Evolutionary conservation across 2,329 filamentous ascomycete species (phyloP).

Genomic region (Fusarium succisae): DNA sequence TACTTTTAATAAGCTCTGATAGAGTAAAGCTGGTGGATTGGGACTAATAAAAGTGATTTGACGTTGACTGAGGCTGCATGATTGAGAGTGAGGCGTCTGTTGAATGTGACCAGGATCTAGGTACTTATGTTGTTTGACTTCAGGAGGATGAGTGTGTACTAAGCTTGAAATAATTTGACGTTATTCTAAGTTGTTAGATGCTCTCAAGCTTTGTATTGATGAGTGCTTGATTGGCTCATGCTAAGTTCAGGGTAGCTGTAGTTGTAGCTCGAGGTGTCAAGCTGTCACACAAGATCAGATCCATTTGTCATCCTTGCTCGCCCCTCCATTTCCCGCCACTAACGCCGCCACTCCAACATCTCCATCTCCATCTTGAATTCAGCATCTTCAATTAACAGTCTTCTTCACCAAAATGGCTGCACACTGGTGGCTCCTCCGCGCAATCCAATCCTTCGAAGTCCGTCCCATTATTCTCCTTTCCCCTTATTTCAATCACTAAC

Average conservation of each 20-base stretch:
- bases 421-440: constrained; percentile 47
- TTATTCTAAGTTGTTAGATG: not conserved
- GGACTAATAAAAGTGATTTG: constrained; percentile 11
- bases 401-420: constrained; percentile 43
- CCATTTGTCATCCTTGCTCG: constrained; percentile 27
- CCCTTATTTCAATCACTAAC: constrained; percentile 35
- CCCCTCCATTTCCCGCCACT: constrained; percentile 13
- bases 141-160: not conserved
- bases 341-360: not conserved
- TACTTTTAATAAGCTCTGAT: constrained; percentile 24
- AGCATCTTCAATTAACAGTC: not conserved
- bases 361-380: not conserved
- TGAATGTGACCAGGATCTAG: not conserved
- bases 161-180: not conserved
- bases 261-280: not conserved
- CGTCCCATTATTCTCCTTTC: no score
- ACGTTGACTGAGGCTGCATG: not conserved
- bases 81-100: not conserved
- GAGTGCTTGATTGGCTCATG: not conserved
- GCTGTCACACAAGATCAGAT: not conserved
- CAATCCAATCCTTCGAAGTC: constrained; percentile 50
- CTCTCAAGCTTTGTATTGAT: not conserved
- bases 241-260: constrained; percentile 14
- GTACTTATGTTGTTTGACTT: fast-evolving
- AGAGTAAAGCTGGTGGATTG: not conserved